phyloP scores from a whole-genome alignment of 352 stramenopile species.

The Pythium chondricola region DNA sequence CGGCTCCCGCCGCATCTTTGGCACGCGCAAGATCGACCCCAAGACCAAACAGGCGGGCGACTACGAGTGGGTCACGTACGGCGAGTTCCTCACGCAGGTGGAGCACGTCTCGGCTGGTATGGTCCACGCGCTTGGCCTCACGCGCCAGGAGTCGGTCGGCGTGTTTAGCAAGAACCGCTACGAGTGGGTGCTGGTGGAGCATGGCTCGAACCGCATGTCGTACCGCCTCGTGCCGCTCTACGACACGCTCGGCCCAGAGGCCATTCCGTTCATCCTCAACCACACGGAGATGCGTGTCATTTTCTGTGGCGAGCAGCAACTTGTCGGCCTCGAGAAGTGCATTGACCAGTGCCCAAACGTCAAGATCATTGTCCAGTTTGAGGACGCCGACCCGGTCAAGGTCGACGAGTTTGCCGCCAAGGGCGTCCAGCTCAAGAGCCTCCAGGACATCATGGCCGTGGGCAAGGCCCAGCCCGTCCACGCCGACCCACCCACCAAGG shows the following conservation, averaged over 20 bases:
- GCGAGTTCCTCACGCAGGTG: slow-evolving; percentile 30
- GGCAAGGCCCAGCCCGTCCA: slow-evolving; percentile 32
- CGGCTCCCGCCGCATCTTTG: slow-evolving; percentile 27
- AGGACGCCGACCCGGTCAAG: slow-evolving; percentile 33
- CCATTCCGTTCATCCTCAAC: slow-evolving; percentile 65
- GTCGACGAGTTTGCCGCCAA: slow-evolving; percentile 15
- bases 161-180: slow-evolving; percentile 69
- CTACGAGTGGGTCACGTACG: slow-evolving; percentile 60
- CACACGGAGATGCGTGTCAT: slow-evolving; percentile 60
- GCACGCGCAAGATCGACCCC: slow-evolving; percentile 30
- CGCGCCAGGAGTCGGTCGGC: slow-evolving; percentile 47
- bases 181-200: slow-evolving; percentile 53
- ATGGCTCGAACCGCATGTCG: slow-evolving; percentile 56
- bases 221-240: slow-evolving; percentile 73
- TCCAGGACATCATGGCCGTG: slow-evolving; percentile 33
- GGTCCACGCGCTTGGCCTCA: slow-evolving; percentile 19
- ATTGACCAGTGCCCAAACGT: slow-evolving; percentile 40
- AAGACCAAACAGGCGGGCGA: slow-evolving; percentile 26
- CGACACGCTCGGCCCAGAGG: slow-evolving; percentile 68
- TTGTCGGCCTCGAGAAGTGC: slow-evolving; percentile 50
- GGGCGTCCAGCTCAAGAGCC: slow-evolving; percentile 33
- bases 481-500: slow-evolving; percentile 38
- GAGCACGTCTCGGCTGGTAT: slow-evolving; percentile 38
- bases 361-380: slow-evolving; percentile 52
- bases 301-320: slow-evolving; percentile 48